These are phyloP conservation scores for Dactylellina parvicollis DNA, from an alignment of 2,329 filamentous ascomycete species.

Conservation along the genomic window DNA sequence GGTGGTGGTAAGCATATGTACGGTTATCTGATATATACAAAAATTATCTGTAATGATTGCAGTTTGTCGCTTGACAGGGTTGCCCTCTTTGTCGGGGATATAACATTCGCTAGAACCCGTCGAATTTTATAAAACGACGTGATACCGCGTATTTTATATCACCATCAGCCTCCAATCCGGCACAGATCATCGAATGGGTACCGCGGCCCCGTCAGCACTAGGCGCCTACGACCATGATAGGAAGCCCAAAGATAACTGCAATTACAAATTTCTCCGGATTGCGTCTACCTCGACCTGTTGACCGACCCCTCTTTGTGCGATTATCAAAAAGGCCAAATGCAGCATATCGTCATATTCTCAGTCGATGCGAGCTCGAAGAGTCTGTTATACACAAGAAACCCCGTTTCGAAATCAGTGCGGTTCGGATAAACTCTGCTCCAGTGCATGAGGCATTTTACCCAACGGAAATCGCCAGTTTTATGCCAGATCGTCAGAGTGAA, in stretches of 20 bases:
- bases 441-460: conserved; percentile 19
- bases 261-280: conserved; percentile 2
- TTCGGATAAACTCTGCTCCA: conserved; percentile 10
- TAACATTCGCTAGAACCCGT: not conserved
- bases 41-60: not conserved
- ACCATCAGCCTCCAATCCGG: not conserved
- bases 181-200: conserved; percentile 5
- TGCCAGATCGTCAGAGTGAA: conserved; percentile 4
- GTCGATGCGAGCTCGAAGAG: too few species aligned
- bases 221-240: not conserved
- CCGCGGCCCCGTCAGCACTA: not conserved
- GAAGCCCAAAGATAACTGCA: too few species aligned
- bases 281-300: too few species aligned
- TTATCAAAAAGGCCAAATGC: not conserved
- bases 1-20: not conserved
- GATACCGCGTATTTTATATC: conserved; percentile 16
- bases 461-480: not conserved
- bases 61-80: not conserved
- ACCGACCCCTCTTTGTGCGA: too few species aligned
- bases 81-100: not conserved
- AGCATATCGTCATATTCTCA: not conserved
- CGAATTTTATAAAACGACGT: conserved; percentile 23
- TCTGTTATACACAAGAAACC: too few species aligned
- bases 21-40: not conserved
- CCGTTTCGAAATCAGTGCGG: too few species aligned